Evolutionary conservation across 2,329 filamentous ascomycete species (phyloP).

Genomic region (Sporothrix dimorphospora): DNA sequence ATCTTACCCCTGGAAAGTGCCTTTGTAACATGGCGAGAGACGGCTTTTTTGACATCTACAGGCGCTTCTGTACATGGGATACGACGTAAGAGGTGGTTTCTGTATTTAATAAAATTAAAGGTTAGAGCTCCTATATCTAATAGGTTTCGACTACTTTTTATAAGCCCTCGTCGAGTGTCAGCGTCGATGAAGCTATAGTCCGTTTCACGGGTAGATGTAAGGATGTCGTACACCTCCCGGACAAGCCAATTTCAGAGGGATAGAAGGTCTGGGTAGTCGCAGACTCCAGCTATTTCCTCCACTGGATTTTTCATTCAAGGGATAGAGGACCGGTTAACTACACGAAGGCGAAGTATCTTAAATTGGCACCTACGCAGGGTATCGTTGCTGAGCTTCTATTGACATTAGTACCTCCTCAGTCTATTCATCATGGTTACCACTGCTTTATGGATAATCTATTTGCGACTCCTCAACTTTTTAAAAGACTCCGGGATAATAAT

Average conservation of each 20-base stretch:
- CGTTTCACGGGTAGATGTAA: background rate
- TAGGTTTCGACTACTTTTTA: background rate
- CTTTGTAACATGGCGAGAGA: background rate
- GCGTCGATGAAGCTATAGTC: background rate
- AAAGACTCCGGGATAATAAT: background rate
- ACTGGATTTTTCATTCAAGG: background rate
- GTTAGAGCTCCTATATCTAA: background rate
- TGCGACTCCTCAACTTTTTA: background rate
- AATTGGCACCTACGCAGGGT: background rate
- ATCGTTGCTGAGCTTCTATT: background rate
- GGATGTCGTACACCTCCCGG: background rate
- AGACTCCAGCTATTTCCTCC: background rate
- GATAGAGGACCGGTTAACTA: background rate
- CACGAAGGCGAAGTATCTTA: background rate
- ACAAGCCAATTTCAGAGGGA: background rate
- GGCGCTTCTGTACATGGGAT: background rate
- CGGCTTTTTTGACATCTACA: background rate
- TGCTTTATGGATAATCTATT: background rate
- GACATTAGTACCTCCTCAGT: background rate
- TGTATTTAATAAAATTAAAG: background rate
- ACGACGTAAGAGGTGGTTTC: background rate
- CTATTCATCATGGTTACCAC: background rate
- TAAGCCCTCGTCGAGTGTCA: background rate
- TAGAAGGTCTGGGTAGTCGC: background rate
- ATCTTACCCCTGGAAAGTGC: no score